Conservation (phyloP, 306 rosid genomes). For the Ceratonia siliqua region DNA sequence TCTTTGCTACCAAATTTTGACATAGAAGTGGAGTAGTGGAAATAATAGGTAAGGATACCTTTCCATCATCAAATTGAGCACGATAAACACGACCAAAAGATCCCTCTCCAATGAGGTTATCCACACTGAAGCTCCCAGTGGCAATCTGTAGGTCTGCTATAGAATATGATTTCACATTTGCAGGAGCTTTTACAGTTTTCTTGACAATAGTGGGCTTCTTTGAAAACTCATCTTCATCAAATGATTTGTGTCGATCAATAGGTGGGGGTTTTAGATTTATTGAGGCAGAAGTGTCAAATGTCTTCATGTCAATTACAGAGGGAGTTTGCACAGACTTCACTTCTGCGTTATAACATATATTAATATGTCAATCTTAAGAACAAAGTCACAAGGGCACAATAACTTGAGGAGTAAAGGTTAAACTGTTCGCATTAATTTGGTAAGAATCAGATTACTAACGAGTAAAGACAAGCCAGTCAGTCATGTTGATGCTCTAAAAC, state of each 20-base stretch:
- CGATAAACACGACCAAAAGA: conserved; percentile 94
- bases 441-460: neutral
- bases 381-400: neutral
- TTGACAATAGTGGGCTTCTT: conserved; percentile 57
- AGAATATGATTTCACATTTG: conserved; percentile 77
- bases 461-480: neutral
- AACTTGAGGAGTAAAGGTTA: neutral
- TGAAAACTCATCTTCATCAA: conserved; percentile 67
- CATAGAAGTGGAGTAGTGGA: conserved; percentile 10
- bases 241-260: conserved; percentile 80
- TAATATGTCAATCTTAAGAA: conserved; percentile 21
- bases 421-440: conserved; percentile 6
- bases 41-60: conserved; percentile 53
- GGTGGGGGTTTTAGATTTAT: conserved; percentile 94
- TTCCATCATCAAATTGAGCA: conserved; percentile 85
- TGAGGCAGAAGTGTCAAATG: conserved; percentile 57
- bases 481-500: conserved; percentile 12
- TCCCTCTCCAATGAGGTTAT: conserved; percentile 90
- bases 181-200: conserved; percentile 54
- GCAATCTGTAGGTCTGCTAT: conserved; percentile 96
- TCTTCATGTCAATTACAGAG: conserved; percentile 55
- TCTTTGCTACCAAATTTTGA: conserved; percentile 8
- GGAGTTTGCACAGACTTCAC: conserved; percentile 65
- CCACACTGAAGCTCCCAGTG: conserved; percentile 91
- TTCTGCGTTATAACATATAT: conserved; percentile 54